Percentiles rank a stretch among this genome's conserved stretches.
Conservation (phyloP, 345 rosid species). For the Reutealis trisperma region DNA sequence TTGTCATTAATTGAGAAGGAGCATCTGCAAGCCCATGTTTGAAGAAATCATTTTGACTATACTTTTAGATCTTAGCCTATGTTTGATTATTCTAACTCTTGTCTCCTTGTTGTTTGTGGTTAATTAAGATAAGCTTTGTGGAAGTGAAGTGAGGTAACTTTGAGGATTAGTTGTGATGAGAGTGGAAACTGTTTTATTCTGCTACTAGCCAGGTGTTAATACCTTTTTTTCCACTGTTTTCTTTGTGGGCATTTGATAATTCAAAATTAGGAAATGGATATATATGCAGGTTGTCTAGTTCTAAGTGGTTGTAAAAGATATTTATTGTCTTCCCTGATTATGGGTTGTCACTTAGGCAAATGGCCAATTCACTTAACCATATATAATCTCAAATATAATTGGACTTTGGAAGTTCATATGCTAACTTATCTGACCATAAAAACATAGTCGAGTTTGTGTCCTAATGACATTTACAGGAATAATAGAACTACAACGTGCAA, state of each 20-base stretch:
- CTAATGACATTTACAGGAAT: too few species aligned
- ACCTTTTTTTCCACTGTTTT: too few species aligned
- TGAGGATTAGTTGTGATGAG: neutral
- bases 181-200: neutral
- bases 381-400: too few species aligned
- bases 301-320: neutral
- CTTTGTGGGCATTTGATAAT: too few species aligned
- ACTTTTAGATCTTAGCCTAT: slow-evolving; percentile 33
- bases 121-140: too few species aligned
- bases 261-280: neutral
- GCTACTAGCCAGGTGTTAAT: too few species aligned
- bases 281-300: neutral
- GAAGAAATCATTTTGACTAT: slow-evolving; percentile 29
- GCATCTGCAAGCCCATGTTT: slow-evolving; percentile 1
- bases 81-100: slow-evolving; percentile 35
- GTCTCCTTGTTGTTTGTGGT: slow-evolving; percentile 47
- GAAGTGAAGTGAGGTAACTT: too few species aligned
- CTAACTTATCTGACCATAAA: too few species aligned
- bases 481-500: too few species aligned
- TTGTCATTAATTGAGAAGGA: slow-evolving; percentile 2
- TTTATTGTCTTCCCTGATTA: neutral
- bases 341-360: neutral
- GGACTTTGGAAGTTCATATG: too few species aligned
- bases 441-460: too few species aligned
- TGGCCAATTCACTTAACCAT: neutral